Evolutionary conservation across 2,329 filamentous ascomycete genomes (phyloP).

Genomic region (Hymenotorrendiella dingleyae): DNA sequence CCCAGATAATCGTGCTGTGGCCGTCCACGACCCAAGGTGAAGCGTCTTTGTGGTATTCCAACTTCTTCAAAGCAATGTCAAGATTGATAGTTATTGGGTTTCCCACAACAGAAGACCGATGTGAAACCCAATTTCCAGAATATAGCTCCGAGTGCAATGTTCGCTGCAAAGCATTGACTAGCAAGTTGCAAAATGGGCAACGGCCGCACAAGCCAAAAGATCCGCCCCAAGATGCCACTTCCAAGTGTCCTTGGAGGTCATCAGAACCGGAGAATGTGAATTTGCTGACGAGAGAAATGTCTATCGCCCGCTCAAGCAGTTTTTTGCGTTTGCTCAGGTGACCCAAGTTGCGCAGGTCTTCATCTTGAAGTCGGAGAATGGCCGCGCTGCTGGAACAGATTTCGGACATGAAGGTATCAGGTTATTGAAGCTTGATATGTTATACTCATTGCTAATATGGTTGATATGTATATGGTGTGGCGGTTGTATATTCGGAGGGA

Average conservation of each 20-base stretch:
- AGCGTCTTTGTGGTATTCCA: slow-evolving; percentile 3
- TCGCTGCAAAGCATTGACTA: slow-evolving; percentile 1
- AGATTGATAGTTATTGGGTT: background rate
- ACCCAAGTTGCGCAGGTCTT: background rate
- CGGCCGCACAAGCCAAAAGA: background rate
- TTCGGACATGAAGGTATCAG: background rate
- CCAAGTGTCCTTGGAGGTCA: background rate
- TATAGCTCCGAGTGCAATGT: background rate
- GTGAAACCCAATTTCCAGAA: background rate
- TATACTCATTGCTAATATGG: no score
- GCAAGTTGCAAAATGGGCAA: slow-evolving; percentile 2
- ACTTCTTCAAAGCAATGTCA: background rate
- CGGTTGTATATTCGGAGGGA: no score
- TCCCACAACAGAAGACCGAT: background rate
- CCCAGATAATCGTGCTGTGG: background rate
- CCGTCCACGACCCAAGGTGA: background rate
- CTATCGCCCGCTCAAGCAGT: background rate
- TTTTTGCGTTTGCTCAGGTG: background rate
- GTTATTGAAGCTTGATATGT: no score
- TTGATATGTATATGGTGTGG: no score
- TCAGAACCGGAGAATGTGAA: background rate
- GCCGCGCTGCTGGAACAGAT: slow-evolving; percentile 2
- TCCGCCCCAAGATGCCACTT: background rate
- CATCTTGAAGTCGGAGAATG: background rate
- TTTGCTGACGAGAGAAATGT: background rate